These are phyloP conservation scores for Panicum hallii DNA, from an alignment of 202 grass and related monocot species.

Conservation along the genomic window DNA sequence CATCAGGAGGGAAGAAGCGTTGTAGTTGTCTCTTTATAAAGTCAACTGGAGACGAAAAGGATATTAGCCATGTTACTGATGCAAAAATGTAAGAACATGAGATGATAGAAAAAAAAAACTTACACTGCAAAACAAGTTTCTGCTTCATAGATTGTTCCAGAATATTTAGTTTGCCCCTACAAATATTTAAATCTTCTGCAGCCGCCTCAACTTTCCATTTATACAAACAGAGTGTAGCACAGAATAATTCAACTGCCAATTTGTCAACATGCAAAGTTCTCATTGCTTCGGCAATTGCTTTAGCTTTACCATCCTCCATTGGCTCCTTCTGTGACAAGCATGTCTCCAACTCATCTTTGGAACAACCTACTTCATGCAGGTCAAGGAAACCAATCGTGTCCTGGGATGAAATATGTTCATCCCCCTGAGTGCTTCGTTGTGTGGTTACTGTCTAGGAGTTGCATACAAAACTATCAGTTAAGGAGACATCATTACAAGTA, in stretches of 20 bases:
- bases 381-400: constrained; percentile 15
- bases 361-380: constrained; percentile 29
- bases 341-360: constrained; percentile 20
- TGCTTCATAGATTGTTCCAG: constrained; percentile 42
- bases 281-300: constrained; percentile 51
- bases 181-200: constrained; percentile 49
- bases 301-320: constrained; percentile 53
- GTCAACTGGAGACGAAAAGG: constrained; percentile 45
- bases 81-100: constrained; percentile 19
- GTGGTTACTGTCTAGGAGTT: constrained; percentile 39
- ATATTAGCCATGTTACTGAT: constrained; percentile 26
- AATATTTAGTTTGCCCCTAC: constrained; percentile 47
- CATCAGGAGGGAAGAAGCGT: constrained; percentile 50
- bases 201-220: constrained; percentile 50
- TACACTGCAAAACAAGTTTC: constrained; percentile 57
- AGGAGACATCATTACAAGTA: constrained; percentile 3
- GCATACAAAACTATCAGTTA: constrained; percentile 38
- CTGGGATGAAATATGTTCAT: constrained; percentile 28
- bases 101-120: constrained; percentile 34
- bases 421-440: constrained; percentile 24
- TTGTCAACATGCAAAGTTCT: constrained; percentile 48
- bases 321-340: constrained; percentile 34
- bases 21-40: constrained; percentile 51
- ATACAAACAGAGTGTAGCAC: constrained; percentile 48
- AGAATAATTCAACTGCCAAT: constrained; percentile 57